A percentile compares a stretch with the other conserved stretches of the same genome.
Evolutionary conservation across 2,329 filamentous ascomycete genomes (phyloP).

Genomic region (Blumeriella jaapii): DNA sequence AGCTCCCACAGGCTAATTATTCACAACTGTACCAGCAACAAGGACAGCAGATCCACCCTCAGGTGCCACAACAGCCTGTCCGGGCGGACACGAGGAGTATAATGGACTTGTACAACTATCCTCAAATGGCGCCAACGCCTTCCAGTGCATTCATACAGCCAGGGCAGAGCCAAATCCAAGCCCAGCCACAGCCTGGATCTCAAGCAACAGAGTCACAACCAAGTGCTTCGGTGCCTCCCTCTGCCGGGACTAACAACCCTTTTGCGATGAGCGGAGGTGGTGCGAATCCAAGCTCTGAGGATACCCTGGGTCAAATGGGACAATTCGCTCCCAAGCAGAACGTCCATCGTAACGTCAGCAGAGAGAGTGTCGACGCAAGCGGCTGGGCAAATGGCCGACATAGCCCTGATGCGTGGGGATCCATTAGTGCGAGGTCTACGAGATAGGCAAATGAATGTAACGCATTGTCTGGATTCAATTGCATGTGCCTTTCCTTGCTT

Average conservation of each 20-base stretch:
- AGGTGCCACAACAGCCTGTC: slow-evolving; percentile 34
- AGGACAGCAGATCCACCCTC: slow-evolving; percentile 26
- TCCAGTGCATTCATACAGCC: slow-evolving; percentile 11
- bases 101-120: slow-evolving; percentile 56
- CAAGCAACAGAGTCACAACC: slow-evolving; percentile 9
- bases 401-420: slow-evolving; percentile 70
- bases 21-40: slow-evolving; percentile 29
- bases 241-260: slow-evolving; percentile 25
- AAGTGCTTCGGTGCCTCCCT: slow-evolving; percentile 8
- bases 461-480: no score
- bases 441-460: slow-evolving; percentile 17
- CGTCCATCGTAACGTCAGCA: slow-evolving; percentile 40
- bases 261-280: slow-evolving; percentile 19
- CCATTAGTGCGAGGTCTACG: slow-evolving; percentile 34
- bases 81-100: slow-evolving; percentile 63
- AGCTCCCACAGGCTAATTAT: slow-evolving; percentile 6
- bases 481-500: no score
- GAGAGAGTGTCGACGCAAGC: slow-evolving; percentile 51
- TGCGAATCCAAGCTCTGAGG: slow-evolving; percentile 16
- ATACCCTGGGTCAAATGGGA: slow-evolving; percentile 18
- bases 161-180: slow-evolving; percentile 12
- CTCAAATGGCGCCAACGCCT: slow-evolving; percentile 25
- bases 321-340: slow-evolving; percentile 15
- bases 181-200: slow-evolving; percentile 8
- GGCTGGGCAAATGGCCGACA: slow-evolving; percentile 58